These are phyloP conservation scores for Daedaleopsis nitida DNA, from an alignment of 768 basidiomycete species.

Conservation along the genomic window DNA sequence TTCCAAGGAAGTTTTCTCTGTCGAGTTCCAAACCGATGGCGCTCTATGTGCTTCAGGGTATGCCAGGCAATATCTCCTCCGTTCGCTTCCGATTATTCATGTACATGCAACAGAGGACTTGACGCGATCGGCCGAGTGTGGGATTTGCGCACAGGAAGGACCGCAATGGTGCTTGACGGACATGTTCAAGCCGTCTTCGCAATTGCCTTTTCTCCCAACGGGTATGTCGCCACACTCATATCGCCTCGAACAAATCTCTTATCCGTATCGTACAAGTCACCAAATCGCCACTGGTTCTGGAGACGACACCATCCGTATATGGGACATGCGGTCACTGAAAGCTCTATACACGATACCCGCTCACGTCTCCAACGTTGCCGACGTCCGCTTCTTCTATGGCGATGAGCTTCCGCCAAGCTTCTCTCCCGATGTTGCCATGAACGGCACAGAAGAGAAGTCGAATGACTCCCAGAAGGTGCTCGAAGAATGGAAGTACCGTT, in stretches of 20 bases:
- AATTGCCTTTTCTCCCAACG: conserved; percentile 93
- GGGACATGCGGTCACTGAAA: conserved; percentile 94
- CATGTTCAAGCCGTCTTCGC: conserved; percentile 92
- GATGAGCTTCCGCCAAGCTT: conserved; percentile 48
- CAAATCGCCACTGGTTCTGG: conserved; percentile 97
- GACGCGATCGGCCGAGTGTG: conserved; percentile 97
- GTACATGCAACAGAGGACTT: conserved; percentile 62
- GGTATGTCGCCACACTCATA: conserved; percentile 46
- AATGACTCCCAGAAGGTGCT: conserved; percentile 35
- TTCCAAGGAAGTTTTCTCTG: conserved; percentile 92
- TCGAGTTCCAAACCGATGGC: conserved; percentile 97
- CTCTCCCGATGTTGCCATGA: conserved; percentile 45
- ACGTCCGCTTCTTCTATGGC: conserved; percentile 90
- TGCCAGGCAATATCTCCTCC: neutral
- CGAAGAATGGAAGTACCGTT: conserved; percentile 80
- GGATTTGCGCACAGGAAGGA: conserved; percentile 93
- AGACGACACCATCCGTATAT: conserved; percentile 97
- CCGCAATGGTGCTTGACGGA: conserved; percentile 97
- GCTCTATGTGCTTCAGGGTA: conserved; percentile 92
- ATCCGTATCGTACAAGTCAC: conserved; percentile 56
- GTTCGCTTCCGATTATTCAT: neutral
- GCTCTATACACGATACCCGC: conserved; percentile 97
- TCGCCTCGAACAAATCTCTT: neutral
- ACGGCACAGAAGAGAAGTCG: conserved; percentile 36
- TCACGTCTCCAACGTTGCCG: conserved; percentile 92